Evolutionary conservation across 208 protist species (phyloP).

Genomic region (Leishmania gerbilli): DNA sequence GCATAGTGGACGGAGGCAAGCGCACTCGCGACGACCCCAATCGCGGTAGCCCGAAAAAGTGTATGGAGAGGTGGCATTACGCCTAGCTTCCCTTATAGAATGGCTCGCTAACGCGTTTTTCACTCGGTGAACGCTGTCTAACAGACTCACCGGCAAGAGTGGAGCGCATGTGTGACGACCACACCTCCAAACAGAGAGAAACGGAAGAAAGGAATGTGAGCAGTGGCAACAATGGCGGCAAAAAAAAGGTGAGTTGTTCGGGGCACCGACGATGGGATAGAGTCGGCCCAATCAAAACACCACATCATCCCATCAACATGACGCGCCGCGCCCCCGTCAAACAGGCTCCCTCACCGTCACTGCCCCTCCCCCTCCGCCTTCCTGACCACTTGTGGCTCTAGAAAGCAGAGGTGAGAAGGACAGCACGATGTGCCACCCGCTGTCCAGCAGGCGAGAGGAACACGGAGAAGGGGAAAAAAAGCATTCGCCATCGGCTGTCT

Average conservation of each 20-base stretch:
- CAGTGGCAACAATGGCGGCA: too few relatives aligned
- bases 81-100: neutral
- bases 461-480: neutral
- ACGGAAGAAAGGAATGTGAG: neutral
- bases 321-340: neutral
- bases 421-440: neutral
- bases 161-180: neutral
- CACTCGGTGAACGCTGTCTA: neutral
- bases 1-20: neutral
- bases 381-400: neutral
- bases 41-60: slow-evolving; percentile 10
- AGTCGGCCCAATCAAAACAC: neutral
- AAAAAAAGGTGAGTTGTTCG: too few relatives aligned
- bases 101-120: too few relatives aligned
- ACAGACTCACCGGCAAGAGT: neutral
- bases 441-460: neutral
- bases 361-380: neutral
- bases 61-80: neutral
- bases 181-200: neutral
- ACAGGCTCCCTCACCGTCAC: too few relatives aligned
- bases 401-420: neutral
- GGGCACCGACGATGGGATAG: neutral
- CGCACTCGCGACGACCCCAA: neutral
- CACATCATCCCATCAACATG: neutral
- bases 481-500: neutral